These are phyloP conservation scores for Jatropha podagrica DNA, from an alignment of 441 rosid genomes.

Conservation along the genomic window DNA sequence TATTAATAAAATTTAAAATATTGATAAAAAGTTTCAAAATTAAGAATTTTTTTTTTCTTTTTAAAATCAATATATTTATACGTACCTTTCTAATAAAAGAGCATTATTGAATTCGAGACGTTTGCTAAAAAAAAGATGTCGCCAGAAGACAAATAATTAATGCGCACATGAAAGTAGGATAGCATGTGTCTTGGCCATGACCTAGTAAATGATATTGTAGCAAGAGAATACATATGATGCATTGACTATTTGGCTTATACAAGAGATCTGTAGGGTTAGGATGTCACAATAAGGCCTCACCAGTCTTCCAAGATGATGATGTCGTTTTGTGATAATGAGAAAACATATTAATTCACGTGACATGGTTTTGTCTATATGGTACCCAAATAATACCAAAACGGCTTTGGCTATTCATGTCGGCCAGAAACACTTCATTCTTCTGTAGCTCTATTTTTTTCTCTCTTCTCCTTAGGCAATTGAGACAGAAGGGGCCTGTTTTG, in stretches of 20 bases:
- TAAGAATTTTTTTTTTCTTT: too few relatives aligned
- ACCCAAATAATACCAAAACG: neutral
- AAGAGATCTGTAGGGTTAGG: neutral
- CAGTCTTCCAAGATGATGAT: neutral
- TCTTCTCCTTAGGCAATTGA: too few relatives aligned
- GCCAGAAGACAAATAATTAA: too few relatives aligned
- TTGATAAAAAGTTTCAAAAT: too few relatives aligned
- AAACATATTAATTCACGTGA: neutral
- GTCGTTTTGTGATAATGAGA: neutral
- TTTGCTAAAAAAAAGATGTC: too few relatives aligned
- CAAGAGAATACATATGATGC: neutral
- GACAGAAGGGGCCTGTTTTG: neutral
- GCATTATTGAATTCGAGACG: too few relatives aligned
- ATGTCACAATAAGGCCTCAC: neutral
- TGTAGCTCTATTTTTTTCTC: neutral
- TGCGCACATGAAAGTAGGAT: neutral
- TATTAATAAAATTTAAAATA: too few relatives aligned
- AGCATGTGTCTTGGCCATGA: neutral
- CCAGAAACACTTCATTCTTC: conserved; percentile 11
- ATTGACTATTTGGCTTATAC: too few relatives aligned
- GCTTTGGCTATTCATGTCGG: conserved; percentile 14
- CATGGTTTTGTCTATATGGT: neutral
- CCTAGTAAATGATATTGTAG: neutral
- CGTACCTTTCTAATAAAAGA: too few relatives aligned
- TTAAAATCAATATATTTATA: too few relatives aligned